phyloP scores from a whole-genome alignment of 2,329 filamentous ascomycete species.

The Cercospora brassicicola region DNA sequence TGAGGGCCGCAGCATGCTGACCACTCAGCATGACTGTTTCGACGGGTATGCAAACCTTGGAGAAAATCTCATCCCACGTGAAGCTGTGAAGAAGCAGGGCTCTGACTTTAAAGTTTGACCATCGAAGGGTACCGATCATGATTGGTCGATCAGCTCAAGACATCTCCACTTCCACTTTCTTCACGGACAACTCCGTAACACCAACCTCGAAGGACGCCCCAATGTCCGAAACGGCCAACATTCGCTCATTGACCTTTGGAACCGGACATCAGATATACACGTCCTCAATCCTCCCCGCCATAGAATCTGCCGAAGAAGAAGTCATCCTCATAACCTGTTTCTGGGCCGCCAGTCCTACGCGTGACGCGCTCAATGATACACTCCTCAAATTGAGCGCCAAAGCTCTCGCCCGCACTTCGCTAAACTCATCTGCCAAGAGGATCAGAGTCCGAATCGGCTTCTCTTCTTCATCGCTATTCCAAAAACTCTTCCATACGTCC shows the following conservation, averaged over 20 bases:
- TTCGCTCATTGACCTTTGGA: constrained; percentile 45
- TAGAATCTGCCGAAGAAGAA: constrained; percentile 62
- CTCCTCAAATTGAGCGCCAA: constrained; percentile 61
- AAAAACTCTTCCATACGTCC: constrained; percentile 74
- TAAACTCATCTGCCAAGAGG: constrained; percentile 25
- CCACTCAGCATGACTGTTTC: no score
- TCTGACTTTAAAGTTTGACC: no score
- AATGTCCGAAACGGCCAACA: constrained; percentile 26
- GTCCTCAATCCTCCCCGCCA: constrained; percentile 57
- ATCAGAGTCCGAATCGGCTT: constrained; percentile 72
- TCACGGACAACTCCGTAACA: background rate
- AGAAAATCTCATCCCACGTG: no score
- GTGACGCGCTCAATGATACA: constrained; percentile 58
- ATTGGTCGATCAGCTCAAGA: no score
- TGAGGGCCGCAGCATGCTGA: no score
- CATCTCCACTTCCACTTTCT: background rate
- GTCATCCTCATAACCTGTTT: constrained; percentile 80
- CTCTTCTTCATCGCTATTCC: constrained; percentile 69
- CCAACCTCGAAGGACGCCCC: background rate
- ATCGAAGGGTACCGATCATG: no score
- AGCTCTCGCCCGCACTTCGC: constrained; percentile 31
- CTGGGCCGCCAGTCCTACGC: constrained; percentile 68
- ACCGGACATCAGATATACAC: constrained; percentile 48
- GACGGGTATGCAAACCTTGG: no score
- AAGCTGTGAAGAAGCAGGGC: no score